These are phyloP conservation scores for Cercospora canescens DNA, from an alignment of 2,329 filamentous ascomycete species.

Conservation along the genomic window DNA sequence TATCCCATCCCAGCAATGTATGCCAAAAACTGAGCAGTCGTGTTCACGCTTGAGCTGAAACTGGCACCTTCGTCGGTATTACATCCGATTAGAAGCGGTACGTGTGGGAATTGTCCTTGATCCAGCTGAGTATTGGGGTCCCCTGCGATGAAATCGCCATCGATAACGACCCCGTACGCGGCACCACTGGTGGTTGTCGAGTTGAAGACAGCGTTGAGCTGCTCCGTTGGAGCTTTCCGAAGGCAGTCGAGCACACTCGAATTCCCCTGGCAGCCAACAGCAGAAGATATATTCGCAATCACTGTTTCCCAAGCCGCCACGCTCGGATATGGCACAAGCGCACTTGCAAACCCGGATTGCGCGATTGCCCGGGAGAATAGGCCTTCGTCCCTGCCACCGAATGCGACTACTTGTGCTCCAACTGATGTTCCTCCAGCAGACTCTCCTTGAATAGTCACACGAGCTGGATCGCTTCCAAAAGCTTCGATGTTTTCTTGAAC, in stretches of 20 bases:
- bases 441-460: conserved; percentile 32
- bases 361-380: conserved; percentile 57
- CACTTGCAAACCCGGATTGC: conserved; percentile 48
- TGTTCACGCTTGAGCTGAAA: conserved; percentile 29
- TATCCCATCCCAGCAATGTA: conserved; percentile 23
- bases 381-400: conserved; percentile 55
- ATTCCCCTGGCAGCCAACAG: conserved; percentile 22
- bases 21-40: conserved; percentile 25
- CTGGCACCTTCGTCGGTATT: conserved; percentile 32
- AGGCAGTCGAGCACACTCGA: conserved; percentile 40
- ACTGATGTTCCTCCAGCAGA: conserved; percentile 45
- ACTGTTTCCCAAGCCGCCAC: conserved; percentile 28
- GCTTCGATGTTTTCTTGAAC: conserved; percentile 36
- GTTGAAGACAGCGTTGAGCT: conserved; percentile 30
- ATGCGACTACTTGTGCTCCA: conserved; percentile 53
- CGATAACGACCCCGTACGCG: conserved; percentile 25
- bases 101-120: conserved; percentile 29
- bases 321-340: conserved; percentile 15
- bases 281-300: conserved; percentile 30
- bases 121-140: conserved; percentile 23
- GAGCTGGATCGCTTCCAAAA: conserved; percentile 30
- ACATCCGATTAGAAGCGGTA: conserved; percentile 30
- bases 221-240: conserved; percentile 20
- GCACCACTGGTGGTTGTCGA: conserved; percentile 24
- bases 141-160: conserved; percentile 30